phyloP scores from a whole-genome alignment of 441 rosid species.

The Adansonia madagascariensis region DNA sequence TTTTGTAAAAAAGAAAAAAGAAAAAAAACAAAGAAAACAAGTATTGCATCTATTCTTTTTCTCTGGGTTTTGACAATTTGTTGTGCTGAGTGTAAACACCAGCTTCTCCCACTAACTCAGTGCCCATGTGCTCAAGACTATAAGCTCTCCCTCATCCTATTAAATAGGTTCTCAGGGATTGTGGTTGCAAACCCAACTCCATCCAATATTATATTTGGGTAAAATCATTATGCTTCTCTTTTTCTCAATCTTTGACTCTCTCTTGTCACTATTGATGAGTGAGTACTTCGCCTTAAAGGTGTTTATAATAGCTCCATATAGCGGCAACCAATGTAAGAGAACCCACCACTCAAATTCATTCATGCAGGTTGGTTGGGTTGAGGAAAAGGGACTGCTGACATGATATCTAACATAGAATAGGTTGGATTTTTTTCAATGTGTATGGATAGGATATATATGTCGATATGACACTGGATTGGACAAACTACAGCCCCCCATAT shows the following conservation, averaged over 20 bases:
- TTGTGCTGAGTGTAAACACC: no score
- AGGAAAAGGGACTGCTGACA: neutral
- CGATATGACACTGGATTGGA: slow-evolving; percentile 32
- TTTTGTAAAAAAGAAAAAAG: neutral
- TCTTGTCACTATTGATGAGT: slow-evolving; percentile 17
- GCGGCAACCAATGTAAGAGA: slow-evolving; percentile 49
- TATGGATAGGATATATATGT: slow-evolving; percentile 27
- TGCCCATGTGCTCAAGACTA: slow-evolving; percentile 15
- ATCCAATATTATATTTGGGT: slow-evolving; percentile 32
- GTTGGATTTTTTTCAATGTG: neutral
- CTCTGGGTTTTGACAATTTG: slow-evolving; percentile 31
- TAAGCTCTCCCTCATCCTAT: slow-evolving; percentile 7
- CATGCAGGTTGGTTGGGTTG: slow-evolving; percentile 3
- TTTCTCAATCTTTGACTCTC: slow-evolving; percentile 11
- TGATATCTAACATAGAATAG: neutral
- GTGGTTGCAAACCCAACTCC: slow-evolving; percentile 45
- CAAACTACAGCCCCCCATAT: slow-evolving; percentile 25
- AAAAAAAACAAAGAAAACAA: neutral
- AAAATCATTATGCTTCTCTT: slow-evolving; percentile 32
- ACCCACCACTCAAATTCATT: slow-evolving; percentile 53
- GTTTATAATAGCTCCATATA: slow-evolving; percentile 43
- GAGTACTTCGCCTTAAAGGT: slow-evolving; percentile 34
- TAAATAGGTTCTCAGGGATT: slow-evolving; percentile 38
- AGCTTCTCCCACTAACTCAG: slow-evolving; percentile 44
- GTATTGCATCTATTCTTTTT: slow-evolving; percentile 13